A percentile compares a stretch with the other conserved stretches of the same genome.
These are phyloP conservation scores for Sequoiadendron giganteum DNA, from an alignment of 75 land plant species.

Conservation along the genomic window DNA sequence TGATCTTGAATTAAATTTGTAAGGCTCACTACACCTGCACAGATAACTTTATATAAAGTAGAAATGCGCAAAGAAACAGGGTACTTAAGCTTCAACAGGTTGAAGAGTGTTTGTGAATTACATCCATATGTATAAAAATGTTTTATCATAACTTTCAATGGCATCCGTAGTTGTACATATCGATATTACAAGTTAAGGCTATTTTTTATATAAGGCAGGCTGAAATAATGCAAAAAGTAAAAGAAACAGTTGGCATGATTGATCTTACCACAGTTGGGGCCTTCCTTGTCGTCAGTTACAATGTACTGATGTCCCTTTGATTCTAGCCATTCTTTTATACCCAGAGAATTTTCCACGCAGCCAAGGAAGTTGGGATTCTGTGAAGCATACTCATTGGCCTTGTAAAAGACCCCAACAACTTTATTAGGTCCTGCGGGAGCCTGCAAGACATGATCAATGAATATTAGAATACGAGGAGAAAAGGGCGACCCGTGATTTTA, in stretches of 20 bases:
- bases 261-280: slow-evolving; percentile 77
- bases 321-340: slow-evolving; percentile 84
- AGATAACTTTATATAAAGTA: not conserved
- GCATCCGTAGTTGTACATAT: not conserved
- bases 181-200: not conserved
- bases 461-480: not conserved
- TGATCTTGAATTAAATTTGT: not conserved
- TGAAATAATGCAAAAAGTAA: not conserved
- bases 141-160: not conserved
- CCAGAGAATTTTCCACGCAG: slow-evolving; percentile 70
- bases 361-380: slow-evolving; percentile 84
- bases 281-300: slow-evolving; percentile 95
- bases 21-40: not conserved
- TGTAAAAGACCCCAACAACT: slow-evolving; percentile 91
- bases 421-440: slow-evolving; percentile 69
- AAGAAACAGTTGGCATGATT: not conserved
- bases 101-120: not conserved
- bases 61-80: not conserved
- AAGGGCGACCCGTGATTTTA: not conserved
- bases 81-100: not conserved
- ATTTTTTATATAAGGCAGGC: not conserved
- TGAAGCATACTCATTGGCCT: slow-evolving; percentile 76
- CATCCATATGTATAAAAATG: not conserved
- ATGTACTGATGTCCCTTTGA: slow-evolving; percentile 85
- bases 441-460: slow-evolving; percentile 20